Percentiles rank a stretch among this genome's conserved stretches.
phyloP scores from a whole-genome alignment of 495 filamentous ascomycete species.

The Evansstolkia leycettana region DNA sequence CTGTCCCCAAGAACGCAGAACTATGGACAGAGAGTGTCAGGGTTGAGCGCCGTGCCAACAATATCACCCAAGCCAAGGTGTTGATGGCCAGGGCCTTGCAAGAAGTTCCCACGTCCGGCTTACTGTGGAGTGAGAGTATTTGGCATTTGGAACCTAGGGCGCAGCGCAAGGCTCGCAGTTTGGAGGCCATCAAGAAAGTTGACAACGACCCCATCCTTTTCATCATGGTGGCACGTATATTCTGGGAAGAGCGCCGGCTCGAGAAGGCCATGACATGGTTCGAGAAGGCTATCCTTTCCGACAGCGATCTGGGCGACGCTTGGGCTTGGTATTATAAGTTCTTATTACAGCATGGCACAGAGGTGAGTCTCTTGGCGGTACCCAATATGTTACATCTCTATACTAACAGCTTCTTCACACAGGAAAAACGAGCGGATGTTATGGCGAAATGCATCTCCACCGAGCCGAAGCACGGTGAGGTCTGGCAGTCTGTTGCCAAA shows the following conservation, averaged over 20 bases:
- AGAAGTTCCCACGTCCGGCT: conserved; percentile 76
- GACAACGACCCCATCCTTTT: conserved; percentile 85
- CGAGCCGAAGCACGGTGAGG: conserved; percentile 85
- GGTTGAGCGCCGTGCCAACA: conserved; percentile 80
- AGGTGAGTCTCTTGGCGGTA: conserved; percentile 30
- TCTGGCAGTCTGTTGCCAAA: conserved; percentile 80
- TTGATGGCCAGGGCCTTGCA: conserved; percentile 89
- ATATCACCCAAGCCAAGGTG: conserved; percentile 69
- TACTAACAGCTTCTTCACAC: conserved; percentile 8
- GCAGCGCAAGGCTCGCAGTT: conserved; percentile 75
- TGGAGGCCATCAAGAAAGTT: conserved; percentile 93
- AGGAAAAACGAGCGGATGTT: conserved; percentile 78
- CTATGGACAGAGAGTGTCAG: conserved; percentile 89
- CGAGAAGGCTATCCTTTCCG: conserved; percentile 79
- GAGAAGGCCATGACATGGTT: conserved; percentile 95
- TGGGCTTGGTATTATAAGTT: conserved; percentile 99
- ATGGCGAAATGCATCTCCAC: conserved; percentile 58
- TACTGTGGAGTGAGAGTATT: conserved; percentile 88
- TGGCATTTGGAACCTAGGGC: conserved; percentile 86
- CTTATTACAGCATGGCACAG: conserved; percentile 76
- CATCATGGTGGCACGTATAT: conserved; percentile 61
- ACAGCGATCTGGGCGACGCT: conserved; percentile 78
- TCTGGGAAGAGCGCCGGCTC: conserved; percentile 67
- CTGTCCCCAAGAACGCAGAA: conserved; percentile 69
- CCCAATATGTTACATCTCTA: not conserved